Evolutionary conservation across 176 grass and related monocot genomes (phyloP).

Genomic region (Oryza glumipatula): DNA sequence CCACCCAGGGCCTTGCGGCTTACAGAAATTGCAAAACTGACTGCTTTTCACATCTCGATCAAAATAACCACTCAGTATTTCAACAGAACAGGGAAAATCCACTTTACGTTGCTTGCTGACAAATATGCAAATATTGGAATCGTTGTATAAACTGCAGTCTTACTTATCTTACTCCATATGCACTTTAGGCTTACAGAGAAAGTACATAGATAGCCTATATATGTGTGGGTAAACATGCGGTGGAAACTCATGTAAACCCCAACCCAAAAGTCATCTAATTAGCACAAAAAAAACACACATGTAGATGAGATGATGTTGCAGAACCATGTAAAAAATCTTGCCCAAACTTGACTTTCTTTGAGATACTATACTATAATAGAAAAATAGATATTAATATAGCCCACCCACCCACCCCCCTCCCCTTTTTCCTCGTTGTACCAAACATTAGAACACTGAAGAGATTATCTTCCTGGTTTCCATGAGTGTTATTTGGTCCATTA

Average conservation of each 20-base stretch:
- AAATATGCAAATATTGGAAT: conserved; percentile 2
- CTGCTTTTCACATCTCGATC: background rate
- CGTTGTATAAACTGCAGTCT: conserved; percentile 1
- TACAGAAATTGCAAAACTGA: conserved; percentile 1
- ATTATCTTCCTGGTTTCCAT: background rate
- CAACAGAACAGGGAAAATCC: conserved; percentile 10
- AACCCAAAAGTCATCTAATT: too few relatives aligned
- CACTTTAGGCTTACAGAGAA: conserved; percentile 15
- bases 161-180: background rate
- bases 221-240: too few relatives aligned
- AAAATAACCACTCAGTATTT: conserved; percentile 14
- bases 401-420: too few relatives aligned
- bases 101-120: background rate
- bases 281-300: too few relatives aligned
- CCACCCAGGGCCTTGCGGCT: too few relatives aligned
- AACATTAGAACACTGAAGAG: too few relatives aligned
- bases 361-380: too few relatives aligned
- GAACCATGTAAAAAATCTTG: too few relatives aligned
- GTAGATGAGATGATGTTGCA: too few relatives aligned
- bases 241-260: too few relatives aligned
- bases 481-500: background rate
- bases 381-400: too few relatives aligned
- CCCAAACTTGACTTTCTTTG: too few relatives aligned
- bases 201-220: background rate
- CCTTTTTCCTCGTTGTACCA: background rate